Percentiles rank a stretch among this genome's conserved stretches.
phyloP scores from a whole-genome alignment of 1,284 basidiomycete genomes.

The Schizophyllum amplum region DNA sequence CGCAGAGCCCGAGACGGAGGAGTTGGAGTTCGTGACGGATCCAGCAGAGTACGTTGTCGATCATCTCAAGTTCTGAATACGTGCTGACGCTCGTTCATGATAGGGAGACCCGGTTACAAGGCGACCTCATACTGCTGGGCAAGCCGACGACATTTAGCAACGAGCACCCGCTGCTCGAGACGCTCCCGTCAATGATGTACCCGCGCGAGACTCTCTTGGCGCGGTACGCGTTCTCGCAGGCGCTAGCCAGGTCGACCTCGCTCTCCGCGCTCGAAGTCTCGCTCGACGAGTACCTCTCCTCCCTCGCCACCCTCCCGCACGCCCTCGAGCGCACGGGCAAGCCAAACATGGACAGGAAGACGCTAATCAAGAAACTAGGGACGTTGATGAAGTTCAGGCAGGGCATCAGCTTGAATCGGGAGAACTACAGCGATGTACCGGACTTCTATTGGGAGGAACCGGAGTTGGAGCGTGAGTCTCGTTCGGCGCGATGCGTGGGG shows the following conservation, averaged over 20 bases:
- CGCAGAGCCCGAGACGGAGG: slow-evolving; percentile 74
- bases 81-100: slow-evolving; percentile 11
- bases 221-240: slow-evolving; percentile 85
- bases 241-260: slow-evolving; percentile 79
- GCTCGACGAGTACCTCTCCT: slow-evolving; percentile 73
- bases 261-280: slow-evolving; percentile 78
- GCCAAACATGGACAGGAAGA: slow-evolving; percentile 70
- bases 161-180: neutral
- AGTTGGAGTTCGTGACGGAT: slow-evolving; percentile 86
- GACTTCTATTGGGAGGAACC: slow-evolving; percentile 92
- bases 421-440: slow-evolving; percentile 84
- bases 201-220: slow-evolving; percentile 66
- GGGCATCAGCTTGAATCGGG: slow-evolving; percentile 78
- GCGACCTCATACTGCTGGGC: slow-evolving; percentile 86
- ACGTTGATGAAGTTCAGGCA: slow-evolving; percentile 84
- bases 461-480: slow-evolving; percentile 64
- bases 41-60: slow-evolving; percentile 62
- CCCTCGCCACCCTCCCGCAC: slow-evolving; percentile 71
- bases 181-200: slow-evolving; percentile 35
- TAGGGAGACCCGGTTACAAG: slow-evolving; percentile 78
- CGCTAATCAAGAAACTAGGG: slow-evolving; percentile 83
- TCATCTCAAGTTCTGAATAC: neutral
- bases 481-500: neutral
- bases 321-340: slow-evolving; percentile 71
- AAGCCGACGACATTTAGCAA: slow-evolving; percentile 33